phyloP scores from a whole-genome alignment of 257 asterid genomes.

The Solanum chmielewskii region DNA sequence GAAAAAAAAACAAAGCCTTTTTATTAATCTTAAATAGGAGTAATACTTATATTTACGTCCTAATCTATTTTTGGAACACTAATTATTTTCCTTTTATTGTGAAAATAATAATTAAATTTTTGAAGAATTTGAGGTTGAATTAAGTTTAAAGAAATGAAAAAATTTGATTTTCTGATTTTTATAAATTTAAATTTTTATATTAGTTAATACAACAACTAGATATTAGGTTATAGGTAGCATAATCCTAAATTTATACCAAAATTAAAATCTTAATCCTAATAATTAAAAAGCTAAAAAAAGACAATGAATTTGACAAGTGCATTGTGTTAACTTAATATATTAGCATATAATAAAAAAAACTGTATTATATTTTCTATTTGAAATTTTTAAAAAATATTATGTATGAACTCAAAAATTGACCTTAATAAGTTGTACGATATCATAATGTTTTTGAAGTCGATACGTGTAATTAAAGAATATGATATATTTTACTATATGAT shows the following conservation, averaged over 20 bases:
- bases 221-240: not conserved
- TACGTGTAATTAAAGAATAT: too few relatives aligned
- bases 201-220: not conserved
- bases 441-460: accelerated
- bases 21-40: not conserved
- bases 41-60: not conserved
- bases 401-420: too few relatives aligned
- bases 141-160: not conserved
- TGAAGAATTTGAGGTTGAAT: not conserved
- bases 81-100: not conserved
- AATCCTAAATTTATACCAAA: not conserved
- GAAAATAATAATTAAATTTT: not conserved
- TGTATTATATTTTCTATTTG: too few relatives aligned
- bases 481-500: too few relatives aligned
- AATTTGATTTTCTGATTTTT: not conserved
- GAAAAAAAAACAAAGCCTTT: not conserved
- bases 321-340: too few relatives aligned
- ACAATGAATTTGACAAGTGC: not conserved
- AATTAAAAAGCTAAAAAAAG: not conserved
- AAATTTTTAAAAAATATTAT: too few relatives aligned
- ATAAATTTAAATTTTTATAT: too few relatives aligned
- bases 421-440: too few relatives aligned
- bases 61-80: not conserved
- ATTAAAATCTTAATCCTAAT: not conserved
- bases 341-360: too few relatives aligned